Evolutionary conservation across 306 rosid genomes (phyloP).

Genomic region (Vigna unguiculata): DNA sequence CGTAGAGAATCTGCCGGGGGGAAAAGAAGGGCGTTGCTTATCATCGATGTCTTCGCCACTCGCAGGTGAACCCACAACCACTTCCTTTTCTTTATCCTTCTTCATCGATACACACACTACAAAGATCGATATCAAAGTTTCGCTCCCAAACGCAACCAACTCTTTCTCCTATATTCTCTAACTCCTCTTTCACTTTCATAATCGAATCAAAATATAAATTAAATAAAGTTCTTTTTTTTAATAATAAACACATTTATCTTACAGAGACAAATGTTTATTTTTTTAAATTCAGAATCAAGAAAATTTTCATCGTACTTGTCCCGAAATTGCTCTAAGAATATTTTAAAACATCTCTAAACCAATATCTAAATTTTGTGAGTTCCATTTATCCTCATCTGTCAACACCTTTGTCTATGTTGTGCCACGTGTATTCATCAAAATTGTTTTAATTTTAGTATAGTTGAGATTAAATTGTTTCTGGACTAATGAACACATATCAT

Average conservation of each 20-base stretch:
- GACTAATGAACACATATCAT: not conserved
- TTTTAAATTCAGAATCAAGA: no score
- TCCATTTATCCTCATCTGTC: no score
- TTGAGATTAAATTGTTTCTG: not conserved
- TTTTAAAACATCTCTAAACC: not conserved
- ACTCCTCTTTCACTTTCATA: not conserved
- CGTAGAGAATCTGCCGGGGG: conserved; percentile 65
- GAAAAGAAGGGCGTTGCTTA: conserved; percentile 49
- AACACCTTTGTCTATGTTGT: no score
- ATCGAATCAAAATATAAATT: no score
- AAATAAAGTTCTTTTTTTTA: no score
- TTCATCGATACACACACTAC: no score
- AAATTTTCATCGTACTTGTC: no score
- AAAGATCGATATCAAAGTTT: not conserved
- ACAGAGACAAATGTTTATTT: no score
- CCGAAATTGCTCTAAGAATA: not conserved
- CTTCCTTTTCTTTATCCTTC: conserved; percentile 55
- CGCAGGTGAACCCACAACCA: conserved; percentile 44
- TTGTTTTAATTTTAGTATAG: not conserved
- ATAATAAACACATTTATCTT: no score
- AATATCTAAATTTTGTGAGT: no score
- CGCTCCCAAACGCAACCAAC: not conserved
- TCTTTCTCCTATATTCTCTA: not conserved
- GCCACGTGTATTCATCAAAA: not conserved
- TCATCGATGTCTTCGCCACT: conserved; percentile 57